Evolutionary conservation across 129 eudicot species (phyloP), one percentile per base, ranked within the genome.

Genomic region (Calendula officinalis): DNA sequence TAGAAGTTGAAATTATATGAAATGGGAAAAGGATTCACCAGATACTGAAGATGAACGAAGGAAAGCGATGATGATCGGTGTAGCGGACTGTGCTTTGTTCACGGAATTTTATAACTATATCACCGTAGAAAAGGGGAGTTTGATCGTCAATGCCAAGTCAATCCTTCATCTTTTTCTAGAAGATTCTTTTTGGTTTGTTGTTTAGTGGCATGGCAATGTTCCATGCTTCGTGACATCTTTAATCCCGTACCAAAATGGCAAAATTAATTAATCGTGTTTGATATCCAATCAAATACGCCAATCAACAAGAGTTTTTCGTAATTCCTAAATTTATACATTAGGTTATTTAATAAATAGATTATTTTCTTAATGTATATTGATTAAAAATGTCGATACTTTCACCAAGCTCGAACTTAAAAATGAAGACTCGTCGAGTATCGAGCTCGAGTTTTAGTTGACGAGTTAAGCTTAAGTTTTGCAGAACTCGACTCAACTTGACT

Each of bases 81-180:
- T 38, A 8, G 32, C 42, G 11, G 34, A 2, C 6, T 50, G 3
- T 40, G 61, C 30, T 71, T 30, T 44, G 10, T 52, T 16, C 58
- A 47, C 5, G 61, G 45, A n/a, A 0, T 32, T 32, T 42, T 60
- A 39, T n/a, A 50, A 12, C 13, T 62, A 62, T 5, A 37, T 13
- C 3, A 69, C 30, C 15, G 30, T 32, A 44, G 45, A 34, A 8
- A 5, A 36, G 52, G 46, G 43, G 47, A 36, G 8, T 53, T 68
- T 53, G 41, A 58, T 66, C 73, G 73, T 74, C 79, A 74, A 75
- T 27, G 69, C 42, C 37, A 58, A 75, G 70, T 75, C 80, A 68
- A 75, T 22, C 14, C 5, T 27, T 13, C 5, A 17, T n/a, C 62
- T 30, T 50, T 36, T 38, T 37, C 48, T 36, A 65, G 37, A 60